Conservation (phyloP, 768 basidiomycete species). For the Epithele typhae region DNA sequence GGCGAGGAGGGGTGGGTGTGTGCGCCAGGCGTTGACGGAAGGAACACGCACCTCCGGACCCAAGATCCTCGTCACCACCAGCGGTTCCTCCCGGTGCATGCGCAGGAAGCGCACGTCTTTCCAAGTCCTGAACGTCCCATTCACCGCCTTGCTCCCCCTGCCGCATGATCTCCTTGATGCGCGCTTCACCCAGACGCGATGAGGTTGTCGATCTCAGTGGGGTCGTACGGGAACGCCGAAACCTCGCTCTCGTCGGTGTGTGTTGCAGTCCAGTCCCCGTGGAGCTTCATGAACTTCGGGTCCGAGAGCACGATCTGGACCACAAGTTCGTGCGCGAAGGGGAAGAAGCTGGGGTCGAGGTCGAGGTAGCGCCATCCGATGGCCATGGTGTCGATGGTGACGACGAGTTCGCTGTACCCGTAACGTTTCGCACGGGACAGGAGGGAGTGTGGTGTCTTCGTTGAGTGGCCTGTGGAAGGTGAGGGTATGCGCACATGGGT, state of each 20-base stretch:
- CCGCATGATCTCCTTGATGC: conserved; percentile 33
- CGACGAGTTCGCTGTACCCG: conserved; percentile 68
- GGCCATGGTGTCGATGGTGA: conserved; percentile 72
- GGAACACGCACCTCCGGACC: conserved; percentile 42
- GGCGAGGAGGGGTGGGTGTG: neutral
- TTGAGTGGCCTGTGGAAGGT: conserved; percentile 75
- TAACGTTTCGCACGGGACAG: conserved; percentile 60
- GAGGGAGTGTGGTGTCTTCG: conserved; percentile 58
- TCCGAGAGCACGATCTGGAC: conserved; percentile 66
- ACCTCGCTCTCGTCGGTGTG: conserved; percentile 28
- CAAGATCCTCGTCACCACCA: conserved; percentile 78
- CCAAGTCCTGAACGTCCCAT: conserved; percentile 64
- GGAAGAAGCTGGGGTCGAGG: conserved; percentile 57
- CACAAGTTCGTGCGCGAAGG: conserved; percentile 65
- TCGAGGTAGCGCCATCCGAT: conserved; percentile 80
- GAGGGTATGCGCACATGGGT: too few species aligned
- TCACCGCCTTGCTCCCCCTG: conserved; percentile 62
- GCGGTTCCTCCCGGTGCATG: conserved; percentile 72
- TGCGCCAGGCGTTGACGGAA: conserved; percentile 31
- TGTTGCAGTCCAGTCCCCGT: conserved; percentile 39
- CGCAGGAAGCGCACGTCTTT: conserved; percentile 64
- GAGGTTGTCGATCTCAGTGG: conserved; percentile 39
- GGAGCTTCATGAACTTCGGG: conserved; percentile 70
- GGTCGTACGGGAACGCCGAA: conserved; percentile 56
- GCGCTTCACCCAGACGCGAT: conserved; percentile 44